Evolutionary conservation across 2,329 filamentous ascomycete genomes (phyloP).

Genomic region (Phialophora verrucosa): DNA sequence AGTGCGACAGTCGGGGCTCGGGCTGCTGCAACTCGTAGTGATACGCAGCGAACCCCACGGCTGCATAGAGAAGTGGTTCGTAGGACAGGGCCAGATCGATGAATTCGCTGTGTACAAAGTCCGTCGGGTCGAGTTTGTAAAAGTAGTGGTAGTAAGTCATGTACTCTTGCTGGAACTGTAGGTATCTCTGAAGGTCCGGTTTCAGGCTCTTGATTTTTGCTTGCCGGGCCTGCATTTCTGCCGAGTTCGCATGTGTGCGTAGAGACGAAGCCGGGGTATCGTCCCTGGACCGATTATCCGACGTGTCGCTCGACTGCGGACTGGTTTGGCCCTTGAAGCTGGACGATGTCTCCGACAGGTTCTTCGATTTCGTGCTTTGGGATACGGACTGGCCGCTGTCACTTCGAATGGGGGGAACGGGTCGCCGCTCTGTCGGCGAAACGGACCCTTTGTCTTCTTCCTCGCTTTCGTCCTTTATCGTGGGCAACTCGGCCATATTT

Average conservation of each 20-base stretch:
- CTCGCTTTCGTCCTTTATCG: constrained; percentile 40
- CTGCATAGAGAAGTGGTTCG: constrained; percentile 81
- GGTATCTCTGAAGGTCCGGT: constrained; percentile 75
- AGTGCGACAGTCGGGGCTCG: constrained; percentile 76
- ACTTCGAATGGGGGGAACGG: constrained; percentile 25
- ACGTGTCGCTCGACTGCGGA: constrained; percentile 60
- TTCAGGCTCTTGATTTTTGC: constrained; percentile 56
- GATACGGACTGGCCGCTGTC: constrained; percentile 37
- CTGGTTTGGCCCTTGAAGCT: constrained; percentile 42
- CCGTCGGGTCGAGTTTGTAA: constrained; percentile 70
- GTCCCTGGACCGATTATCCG: constrained; percentile 46
- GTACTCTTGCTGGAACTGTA: constrained; percentile 77
- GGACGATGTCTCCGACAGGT: constrained; percentile 38
- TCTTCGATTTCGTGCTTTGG: constrained; percentile 43
- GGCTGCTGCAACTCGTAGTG: constrained; percentile 75
- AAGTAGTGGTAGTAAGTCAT: constrained; percentile 84
- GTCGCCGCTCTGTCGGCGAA: constrained; percentile 20
- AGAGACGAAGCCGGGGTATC: constrained; percentile 40
- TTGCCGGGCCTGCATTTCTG: constrained; percentile 36
- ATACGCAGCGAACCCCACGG: constrained; percentile 88
- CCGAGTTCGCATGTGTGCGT: constrained; percentile 33
- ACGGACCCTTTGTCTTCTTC: constrained; percentile 30
- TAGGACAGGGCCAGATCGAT: constrained; percentile 75
- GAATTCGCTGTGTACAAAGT: constrained; percentile 76
- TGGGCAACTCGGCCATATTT: constrained; percentile 27